Evolutionary conservation across 306 rosid genomes (phyloP), one percentile per base, ranked within the genome.

Genomic region (Crotalaria pallida): DNA sequence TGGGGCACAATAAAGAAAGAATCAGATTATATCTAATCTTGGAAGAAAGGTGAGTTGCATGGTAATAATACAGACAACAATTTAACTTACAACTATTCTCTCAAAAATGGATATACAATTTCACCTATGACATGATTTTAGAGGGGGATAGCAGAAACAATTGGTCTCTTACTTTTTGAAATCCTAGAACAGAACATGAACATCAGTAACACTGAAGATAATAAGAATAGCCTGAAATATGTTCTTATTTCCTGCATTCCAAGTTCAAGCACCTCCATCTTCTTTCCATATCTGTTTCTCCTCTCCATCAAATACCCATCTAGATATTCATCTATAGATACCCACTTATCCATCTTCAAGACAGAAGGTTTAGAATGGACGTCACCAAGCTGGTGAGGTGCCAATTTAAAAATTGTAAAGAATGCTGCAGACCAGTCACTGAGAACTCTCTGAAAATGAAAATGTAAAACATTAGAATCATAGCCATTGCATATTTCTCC

Each of bases 121-220:
- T 69, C 72, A 52, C 72, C 52, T 44, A 63, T 13, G 65, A 50
- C 74, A 79, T 57, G 71, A 69, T 43, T 67, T 87, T 82, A 83
- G n/a, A 87, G 81, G 13, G 97, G 74, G 19, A 89, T 76, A 16
- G 91, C 86, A 52, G 97, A 73, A 82, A 86, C 88, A 76, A 88
- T 73, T 27, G 92, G 92, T 87, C 97, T 82, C 86, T 91, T 94
- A 65, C 85, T 53, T 87, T 91, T 95, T 27, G 99, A 86, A 83
- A 95, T 91, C 84, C 96, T 91, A 76, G 99, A 91, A 77, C 99
- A 95, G 77, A 95, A 91, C 99, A 95, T 91, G 92, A 91, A 89
- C 89, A 91, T 7, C 53, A 95, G 80, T 60, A 95, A 78, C 19
- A 86, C 91, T 19, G 97, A 91, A 60, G 97, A 95, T 71, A 95